These are phyloP conservation scores for Solanum pimpinellifolium DNA, from an alignment of 257 asterid genomes.

Conservation along the genomic window DNA sequence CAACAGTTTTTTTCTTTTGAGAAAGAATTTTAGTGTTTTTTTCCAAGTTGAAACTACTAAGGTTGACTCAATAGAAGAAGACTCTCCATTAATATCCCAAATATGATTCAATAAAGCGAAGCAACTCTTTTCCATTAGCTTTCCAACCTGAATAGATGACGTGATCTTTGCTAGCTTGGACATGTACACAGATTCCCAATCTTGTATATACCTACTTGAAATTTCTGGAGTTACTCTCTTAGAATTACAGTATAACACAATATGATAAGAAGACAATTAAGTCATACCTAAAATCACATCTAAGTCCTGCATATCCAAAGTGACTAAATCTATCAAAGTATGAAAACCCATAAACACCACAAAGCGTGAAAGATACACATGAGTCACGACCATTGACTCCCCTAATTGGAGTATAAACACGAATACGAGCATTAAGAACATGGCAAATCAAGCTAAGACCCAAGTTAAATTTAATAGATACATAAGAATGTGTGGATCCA, in stretches of 20 bases:
- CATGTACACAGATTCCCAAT: background rate
- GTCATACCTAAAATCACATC: background rate
- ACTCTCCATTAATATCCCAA: background rate
- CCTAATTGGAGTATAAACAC: background rate
- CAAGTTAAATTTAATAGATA: background rate
- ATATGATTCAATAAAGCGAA: background rate
- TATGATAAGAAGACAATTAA: background rate
- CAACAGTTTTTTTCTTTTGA: background rate
- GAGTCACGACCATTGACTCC: background rate
- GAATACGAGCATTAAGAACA: background rate
- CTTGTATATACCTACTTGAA: background rate
- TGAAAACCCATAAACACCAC: background rate
- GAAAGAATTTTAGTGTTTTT: background rate
- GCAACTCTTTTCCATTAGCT: background rate
- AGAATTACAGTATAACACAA: background rate
- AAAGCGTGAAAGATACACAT: background rate
- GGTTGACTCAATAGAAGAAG: background rate
- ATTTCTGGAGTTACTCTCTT: background rate
- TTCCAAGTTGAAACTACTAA: background rate
- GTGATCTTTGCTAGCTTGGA: background rate
- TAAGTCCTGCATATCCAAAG: background rate
- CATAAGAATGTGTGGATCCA: background rate
- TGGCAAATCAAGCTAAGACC: background rate
- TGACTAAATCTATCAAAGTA: background rate
- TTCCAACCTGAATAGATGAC: background rate